phyloP scores from a whole-genome alignment of 169 alveolate genomes.

The Plasmodium malariae region DNA sequence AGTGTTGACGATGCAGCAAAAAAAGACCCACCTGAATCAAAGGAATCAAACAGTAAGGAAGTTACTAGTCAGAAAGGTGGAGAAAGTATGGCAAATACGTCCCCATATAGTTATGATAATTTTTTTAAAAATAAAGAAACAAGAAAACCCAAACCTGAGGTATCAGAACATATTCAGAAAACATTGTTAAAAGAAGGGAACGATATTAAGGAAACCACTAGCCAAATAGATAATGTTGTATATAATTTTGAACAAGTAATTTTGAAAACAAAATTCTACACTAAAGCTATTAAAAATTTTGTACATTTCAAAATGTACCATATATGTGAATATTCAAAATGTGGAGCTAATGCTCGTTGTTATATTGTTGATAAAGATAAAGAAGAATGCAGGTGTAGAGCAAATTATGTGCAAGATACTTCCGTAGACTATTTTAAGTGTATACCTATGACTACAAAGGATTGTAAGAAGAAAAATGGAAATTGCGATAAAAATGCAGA shows the following conservation, averaged over 20 bases:
- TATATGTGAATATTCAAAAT: conserved; percentile 65
- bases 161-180: conserved; percentile 14
- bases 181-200: conserved; percentile 21
- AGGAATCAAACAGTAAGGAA: too few relatives aligned
- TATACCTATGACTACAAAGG: conserved; percentile 30
- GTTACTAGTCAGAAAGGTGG: too few relatives aligned
- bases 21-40: too few relatives aligned
- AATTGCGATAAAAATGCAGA: conserved; percentile 65
- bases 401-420: conserved; percentile 53
- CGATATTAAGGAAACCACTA: conserved; percentile 34
- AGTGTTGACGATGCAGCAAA: neutral
- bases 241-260: conserved; percentile 23
- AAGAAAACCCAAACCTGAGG: too few relatives aligned
- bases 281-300: conserved; percentile 27
- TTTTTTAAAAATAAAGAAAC: too few relatives aligned
- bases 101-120: too few relatives aligned
- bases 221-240: conserved; percentile 29
- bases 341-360: conserved; percentile 76
- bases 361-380: conserved; percentile 49
- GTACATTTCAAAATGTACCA: conserved; percentile 33
- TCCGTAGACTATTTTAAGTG: conserved; percentile 41
- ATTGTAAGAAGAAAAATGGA: conserved; percentile 44
- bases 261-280: conserved; percentile 30
- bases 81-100: too few relatives aligned
- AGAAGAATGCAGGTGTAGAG: conserved; percentile 64